phyloP scores from a whole-genome alignment of 345 rosid genomes.

The Eucalyptus regnans region DNA sequence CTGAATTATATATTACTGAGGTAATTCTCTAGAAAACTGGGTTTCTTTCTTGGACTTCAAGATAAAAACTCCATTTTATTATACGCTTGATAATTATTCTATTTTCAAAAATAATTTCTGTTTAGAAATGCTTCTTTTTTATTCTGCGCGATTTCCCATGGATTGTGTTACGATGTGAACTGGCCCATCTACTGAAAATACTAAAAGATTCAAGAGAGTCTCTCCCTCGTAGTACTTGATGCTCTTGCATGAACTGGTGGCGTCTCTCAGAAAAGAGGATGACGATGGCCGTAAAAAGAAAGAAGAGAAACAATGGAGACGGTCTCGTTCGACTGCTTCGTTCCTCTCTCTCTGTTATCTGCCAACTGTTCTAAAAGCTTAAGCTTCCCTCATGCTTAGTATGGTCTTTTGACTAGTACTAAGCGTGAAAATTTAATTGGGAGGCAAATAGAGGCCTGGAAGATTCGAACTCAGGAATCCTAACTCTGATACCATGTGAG shows the following conservation, averaged over 20 bases:
- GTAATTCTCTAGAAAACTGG: background rate
- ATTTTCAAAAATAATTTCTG: no score
- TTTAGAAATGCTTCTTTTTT: no score
- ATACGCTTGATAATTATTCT: no score
- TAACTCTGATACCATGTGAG: no score
- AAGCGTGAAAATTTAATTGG: no score
- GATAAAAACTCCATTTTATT: rapidly evolving
- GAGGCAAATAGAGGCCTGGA: no score
- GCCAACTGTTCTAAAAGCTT: no score
- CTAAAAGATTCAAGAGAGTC: background rate
- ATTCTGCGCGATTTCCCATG: no score
- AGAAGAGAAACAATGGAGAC: background rate
- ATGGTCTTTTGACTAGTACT: no score
- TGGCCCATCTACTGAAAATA: background rate
- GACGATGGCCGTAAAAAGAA: background rate
- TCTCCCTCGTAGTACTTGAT: rapidly evolving
- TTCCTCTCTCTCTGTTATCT: background rate
- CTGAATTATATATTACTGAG: background rate
- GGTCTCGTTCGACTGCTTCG: background rate
- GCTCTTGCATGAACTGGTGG: background rate
- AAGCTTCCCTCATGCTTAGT: no score
- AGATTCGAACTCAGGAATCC: no score
- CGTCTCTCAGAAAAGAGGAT: background rate
- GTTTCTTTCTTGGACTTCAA: rapidly evolving
- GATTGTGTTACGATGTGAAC: rapidly evolving